Base-by-base conservation (phyloP, 2,329 filamentous ascomycete genomes). In the Arachnomyces sp. region DNA sequence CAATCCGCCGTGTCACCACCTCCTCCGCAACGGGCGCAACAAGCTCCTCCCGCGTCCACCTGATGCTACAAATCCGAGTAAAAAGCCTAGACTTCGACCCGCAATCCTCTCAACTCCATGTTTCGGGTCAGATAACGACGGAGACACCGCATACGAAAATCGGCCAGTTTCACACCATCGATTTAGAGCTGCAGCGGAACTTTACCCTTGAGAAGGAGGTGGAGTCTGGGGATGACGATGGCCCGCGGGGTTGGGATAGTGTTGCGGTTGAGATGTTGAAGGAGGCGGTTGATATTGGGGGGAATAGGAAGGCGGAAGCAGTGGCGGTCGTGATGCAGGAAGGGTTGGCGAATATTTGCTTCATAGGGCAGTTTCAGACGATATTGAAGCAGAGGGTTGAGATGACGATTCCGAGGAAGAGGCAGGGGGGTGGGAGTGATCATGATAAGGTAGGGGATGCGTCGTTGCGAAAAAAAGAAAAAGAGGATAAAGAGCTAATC, bases 281-380 rank as follows among this genome's bases (percentile, higher is more conserved):
- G 42, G 86, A 95, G 59, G 83, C 88, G 1, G 74, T 90, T 11
- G 81, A 86, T 52, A 79, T 85, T 51, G 52, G 63, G 2, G 62
- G 63, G 3, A 82, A 86, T 49, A 81, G 82, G 54, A 80, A 84
- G 46, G 88, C 87, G 1, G 84, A 90, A 46, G 75, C 94, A 13
- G 86, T 88, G 40, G 90, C 92, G 0, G 82, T 96, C 1, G 85
- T 96, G 16, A 90, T 98, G 84, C 86, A 94, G 53, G 90, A 96
- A 48, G 69, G 67, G 1, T 38, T 73, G 8, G 69, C 68, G 3
- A 68, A 71, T 54, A 68, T 72, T n/a, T 70, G 67, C 45, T 69
- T 72, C 42, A 65, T 72, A 43, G 70, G 68, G 3, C 68, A 70
- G 39, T 67, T 66, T 31, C 67, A 69, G 48, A 72, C 69, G 8